Evolutionary conservation across 2,329 filamentous ascomycete genomes (phyloP).

Genomic region (Penicillium sp.): DNA sequence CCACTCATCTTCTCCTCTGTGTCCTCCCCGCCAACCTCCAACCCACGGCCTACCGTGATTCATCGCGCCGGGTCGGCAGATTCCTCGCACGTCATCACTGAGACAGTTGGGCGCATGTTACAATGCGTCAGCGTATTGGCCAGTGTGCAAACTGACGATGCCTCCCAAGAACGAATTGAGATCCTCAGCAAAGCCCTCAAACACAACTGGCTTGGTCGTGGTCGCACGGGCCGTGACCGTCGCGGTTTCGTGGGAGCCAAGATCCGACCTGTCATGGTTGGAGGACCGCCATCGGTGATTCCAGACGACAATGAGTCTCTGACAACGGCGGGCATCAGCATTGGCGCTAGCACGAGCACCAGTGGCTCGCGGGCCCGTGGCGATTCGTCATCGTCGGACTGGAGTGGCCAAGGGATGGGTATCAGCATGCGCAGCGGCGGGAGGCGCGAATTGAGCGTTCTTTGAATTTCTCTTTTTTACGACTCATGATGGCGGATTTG

Average conservation of each 20-base stretch:
- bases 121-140: constrained; percentile 93
- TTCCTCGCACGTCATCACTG: constrained; percentile 72
- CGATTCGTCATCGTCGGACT: constrained; percentile 26
- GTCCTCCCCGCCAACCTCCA: constrained; percentile 33
- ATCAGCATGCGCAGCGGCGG: constrained; percentile 24
- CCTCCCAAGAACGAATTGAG: constrained; percentile 73
- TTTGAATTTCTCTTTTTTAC: constrained; percentile 14
- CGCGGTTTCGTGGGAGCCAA: constrained; percentile 80
- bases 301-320: constrained; percentile 28
- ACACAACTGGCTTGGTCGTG: constrained; percentile 92
- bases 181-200: constrained; percentile 84
- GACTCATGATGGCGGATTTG: constrained; percentile 3
- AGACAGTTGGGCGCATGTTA: constrained; percentile 91
- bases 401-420: constrained; percentile 20
- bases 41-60: constrained; percentile 34
- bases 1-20: constrained; percentile 45
- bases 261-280: constrained; percentile 38
- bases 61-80: constrained; percentile 37
- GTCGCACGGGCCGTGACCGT: constrained; percentile 82
- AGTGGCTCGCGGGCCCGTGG: constrained; percentile 20
- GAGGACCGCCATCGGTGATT: constrained; percentile 19
- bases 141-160: constrained; percentile 68
- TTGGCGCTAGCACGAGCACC: constrained; percentile 25
- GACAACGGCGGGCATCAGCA: constrained; percentile 23
- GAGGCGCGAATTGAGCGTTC: constrained; percentile 32